phyloP scores from a whole-genome alignment of 1,284 basidiomycete genomes.

The Xanthoconium separans region DNA sequence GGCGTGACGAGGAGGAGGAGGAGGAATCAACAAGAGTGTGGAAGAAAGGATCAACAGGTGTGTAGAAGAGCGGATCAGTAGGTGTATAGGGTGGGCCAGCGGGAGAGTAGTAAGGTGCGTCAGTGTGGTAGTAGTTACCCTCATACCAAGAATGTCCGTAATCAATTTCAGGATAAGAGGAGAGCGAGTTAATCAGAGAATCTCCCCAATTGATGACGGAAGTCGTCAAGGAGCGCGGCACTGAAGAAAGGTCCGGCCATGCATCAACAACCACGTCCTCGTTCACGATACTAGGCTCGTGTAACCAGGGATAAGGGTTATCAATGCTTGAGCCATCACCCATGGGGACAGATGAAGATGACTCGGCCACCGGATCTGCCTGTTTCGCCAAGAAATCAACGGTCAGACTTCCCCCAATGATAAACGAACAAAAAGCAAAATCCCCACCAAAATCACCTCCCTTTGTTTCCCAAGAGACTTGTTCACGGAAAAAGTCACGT shows the following conservation, averaged over 20 bases:
- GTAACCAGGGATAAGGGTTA: not conserved
- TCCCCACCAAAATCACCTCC: no score
- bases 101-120: not conserved
- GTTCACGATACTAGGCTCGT: not conserved
- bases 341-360: no score
- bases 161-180: not conserved
- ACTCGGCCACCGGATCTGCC: no score
- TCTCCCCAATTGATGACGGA: slow-evolving; percentile 6
- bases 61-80: not conserved
- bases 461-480: no score
- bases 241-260: not conserved
- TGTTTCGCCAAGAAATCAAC: no score
- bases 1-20: not conserved
- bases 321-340: no score
- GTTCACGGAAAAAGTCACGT: no score
- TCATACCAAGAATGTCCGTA: not conserved
- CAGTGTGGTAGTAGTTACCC: not conserved
- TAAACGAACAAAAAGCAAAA: no score
- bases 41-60: not conserved
- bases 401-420: no score
- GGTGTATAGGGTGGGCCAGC: not conserved
- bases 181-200: not conserved
- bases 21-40: no score
- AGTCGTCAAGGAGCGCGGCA: not conserved
- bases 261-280: slow-evolving; percentile 15